A percentile compares a stretch with the other conserved stretches of the same genome.
phyloP scores from a whole-genome alignment of 441 rosid species.

The Populus trichocarpa region DNA sequence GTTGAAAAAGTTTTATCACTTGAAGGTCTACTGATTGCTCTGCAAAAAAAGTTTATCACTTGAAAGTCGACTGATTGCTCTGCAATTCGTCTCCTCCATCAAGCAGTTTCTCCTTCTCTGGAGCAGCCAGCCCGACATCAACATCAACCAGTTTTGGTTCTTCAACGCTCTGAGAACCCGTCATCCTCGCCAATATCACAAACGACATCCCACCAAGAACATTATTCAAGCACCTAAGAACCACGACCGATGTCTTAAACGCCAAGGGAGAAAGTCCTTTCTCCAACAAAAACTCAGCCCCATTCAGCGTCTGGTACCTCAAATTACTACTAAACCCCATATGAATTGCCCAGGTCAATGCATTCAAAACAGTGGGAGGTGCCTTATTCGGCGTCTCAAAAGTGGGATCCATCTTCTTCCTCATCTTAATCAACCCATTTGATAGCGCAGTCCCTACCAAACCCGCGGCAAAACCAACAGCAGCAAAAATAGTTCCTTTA shows the following conservation, averaged over 20 bases:
- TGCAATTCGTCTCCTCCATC: slow-evolving; percentile 24
- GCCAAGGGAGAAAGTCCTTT: slow-evolving; percentile 45
- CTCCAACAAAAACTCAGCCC: slow-evolving; percentile 48
- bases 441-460: slow-evolving; percentile 84
- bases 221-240: slow-evolving; percentile 73
- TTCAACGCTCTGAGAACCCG: slow-evolving; percentile 70
- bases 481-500: slow-evolving; percentile 76
- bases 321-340: slow-evolving; percentile 94
- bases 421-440: slow-evolving; percentile 70
- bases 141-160: slow-evolving; percentile 29
- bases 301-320: slow-evolving; percentile 86
- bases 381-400: slow-evolving; percentile 91
- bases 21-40: slow-evolving; percentile 23
- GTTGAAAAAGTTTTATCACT: slow-evolving; percentile 7
- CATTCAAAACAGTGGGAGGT: slow-evolving; percentile 82
- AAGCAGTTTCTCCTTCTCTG: slow-evolving; percentile 41
- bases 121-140: slow-evolving; percentile 15
- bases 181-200: slow-evolving; percentile 81
- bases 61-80: slow-evolving; percentile 24
- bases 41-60: slow-evolving; percentile 16
- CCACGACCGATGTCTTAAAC: slow-evolving; percentile 81
- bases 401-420: slow-evolving; percentile 93
- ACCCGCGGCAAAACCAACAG: slow-evolving; percentile 93
- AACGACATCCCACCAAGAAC: slow-evolving; percentile 89
- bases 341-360: slow-evolving; percentile 87